Percentiles rank a stretch among this genome's conserved stretches.
phyloP scores from a whole-genome alignment of 78 protist genomes.

The Cavenderia fasciculata region DNA sequence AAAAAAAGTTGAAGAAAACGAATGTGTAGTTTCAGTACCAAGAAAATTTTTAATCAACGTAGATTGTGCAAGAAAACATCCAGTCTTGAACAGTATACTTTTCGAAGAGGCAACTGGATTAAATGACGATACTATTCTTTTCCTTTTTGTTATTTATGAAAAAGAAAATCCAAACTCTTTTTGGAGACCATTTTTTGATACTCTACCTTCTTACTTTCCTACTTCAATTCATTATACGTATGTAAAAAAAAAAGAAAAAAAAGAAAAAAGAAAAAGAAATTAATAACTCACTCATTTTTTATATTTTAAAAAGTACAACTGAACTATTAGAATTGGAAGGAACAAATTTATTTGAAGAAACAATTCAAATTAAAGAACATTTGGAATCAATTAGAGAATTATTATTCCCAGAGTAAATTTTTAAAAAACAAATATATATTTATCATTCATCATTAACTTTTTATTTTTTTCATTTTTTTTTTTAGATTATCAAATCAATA shows the following conservation, averaged over 20 bases:
- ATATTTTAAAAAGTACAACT: slow-evolving; percentile 14
- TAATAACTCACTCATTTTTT: not conserved
- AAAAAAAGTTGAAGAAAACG: slow-evolving; percentile 50
- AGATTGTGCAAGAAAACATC: slow-evolving; percentile 38
- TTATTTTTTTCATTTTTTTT: no score
- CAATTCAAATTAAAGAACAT: slow-evolving; percentile 38
- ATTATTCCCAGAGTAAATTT: slow-evolving; percentile 53
- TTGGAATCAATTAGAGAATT: slow-evolving; percentile 46
- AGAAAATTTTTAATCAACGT: slow-evolving; percentile 29
- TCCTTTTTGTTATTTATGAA: slow-evolving; percentile 73
- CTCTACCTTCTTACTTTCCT: slow-evolving; percentile 69
- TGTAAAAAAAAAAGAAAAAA: no score
- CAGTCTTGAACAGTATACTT: slow-evolving; percentile 21
- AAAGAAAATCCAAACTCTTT: slow-evolving; percentile 68
- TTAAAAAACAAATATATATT: no score
- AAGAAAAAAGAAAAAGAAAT: not conserved
- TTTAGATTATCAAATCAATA: slow-evolving; percentile 72
- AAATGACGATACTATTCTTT: slow-evolving; percentile 64
- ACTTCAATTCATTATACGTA: slow-evolving; percentile 61
- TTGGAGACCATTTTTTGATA: slow-evolving; percentile 76
- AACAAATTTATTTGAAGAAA: slow-evolving; percentile 64
- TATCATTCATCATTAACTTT: no score
- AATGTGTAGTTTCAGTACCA: slow-evolving; percentile 26
- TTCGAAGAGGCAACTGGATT: slow-evolving; percentile 33
- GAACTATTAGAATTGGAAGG: slow-evolving; percentile 67